Evolutionary conservation across 1,284 basidiomycete species (phyloP), one percentile per base, ranked within the genome.

Genomic region (Malassezia arunalokei): DNA sequence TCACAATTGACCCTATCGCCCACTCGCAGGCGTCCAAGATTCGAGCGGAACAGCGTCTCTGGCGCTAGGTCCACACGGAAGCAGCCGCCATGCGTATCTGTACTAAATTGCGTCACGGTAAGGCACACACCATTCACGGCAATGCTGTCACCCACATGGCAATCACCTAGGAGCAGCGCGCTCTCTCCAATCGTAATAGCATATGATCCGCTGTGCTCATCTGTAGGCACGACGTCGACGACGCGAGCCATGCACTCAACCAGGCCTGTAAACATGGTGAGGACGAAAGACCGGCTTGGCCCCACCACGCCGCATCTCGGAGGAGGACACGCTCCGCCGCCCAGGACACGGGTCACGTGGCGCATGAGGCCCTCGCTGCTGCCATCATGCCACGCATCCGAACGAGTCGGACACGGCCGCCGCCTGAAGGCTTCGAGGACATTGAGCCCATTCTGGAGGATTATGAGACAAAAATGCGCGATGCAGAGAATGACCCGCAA

Each of bases 341-440:
- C 20, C 20, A 24, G 20, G 20, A 24, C 20, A 24, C n/a, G 4
- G 20, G 20, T 24, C 20, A 24, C 20, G 20, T 24, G 20, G 20
- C 20, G 20, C 20, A 24, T 4, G 4, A 24, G 20, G 4, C 20
- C 20, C 20, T 24, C 20, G 20, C 4, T 24, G 20, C 33, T 15
- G 5, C 15, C 33, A 35, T 35, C 62, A 95, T 98, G 92, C 92
- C 92, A 39, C 91, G 87, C 75, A 94, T 98, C 73, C 82, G 82
- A 66, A 99, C 94, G 27, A 84, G 83, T 47, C 82, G 92, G 65
- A 95, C 94, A 8, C 95, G 92, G 77, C 82, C 83, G 56, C 91
- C 92, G 35, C 94, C 94, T 49, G 91, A 95, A 76, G 94, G 94
- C 6, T 98, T 82, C 65, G 94, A 99, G 74, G 94, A 98, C 58